Conservation (phyloP, 2,329 filamentous ascomycete genomes). For the Diplodia seriata region DNA sequence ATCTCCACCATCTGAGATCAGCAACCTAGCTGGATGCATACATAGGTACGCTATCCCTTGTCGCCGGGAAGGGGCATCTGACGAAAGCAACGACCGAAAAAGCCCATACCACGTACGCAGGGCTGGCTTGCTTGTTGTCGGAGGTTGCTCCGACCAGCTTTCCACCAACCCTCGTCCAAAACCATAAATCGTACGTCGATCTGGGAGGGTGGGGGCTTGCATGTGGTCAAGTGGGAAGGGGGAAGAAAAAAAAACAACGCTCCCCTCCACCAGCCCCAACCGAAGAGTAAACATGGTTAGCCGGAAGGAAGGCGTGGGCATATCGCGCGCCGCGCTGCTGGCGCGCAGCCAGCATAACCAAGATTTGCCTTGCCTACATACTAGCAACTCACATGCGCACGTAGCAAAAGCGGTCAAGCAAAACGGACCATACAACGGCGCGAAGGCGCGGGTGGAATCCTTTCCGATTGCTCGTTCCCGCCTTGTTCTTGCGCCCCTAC, state of each 20-base stretch:
- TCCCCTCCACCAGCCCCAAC: background rate
- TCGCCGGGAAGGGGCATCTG: too few species aligned
- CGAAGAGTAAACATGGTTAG: background rate
- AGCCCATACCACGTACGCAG: background rate
- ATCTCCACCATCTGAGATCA: too few species aligned
- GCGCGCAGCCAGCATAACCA: too few species aligned
- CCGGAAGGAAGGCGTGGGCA: too few species aligned
- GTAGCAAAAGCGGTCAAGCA: background rate
- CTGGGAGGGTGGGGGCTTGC: too few species aligned
- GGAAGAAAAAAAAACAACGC: background rate
- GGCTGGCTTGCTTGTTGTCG: background rate
- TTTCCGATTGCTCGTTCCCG: slow-evolving; percentile 1
- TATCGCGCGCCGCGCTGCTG: too few species aligned
- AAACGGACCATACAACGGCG: background rate
- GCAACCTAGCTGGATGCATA: too few species aligned
- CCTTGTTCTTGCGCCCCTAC: too few species aligned
- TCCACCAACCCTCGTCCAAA: background rate
- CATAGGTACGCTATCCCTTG: too few species aligned
- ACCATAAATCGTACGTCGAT: background rate
- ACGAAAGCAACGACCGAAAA: background rate
- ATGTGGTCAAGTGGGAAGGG: background rate
- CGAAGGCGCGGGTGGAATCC: background rate
- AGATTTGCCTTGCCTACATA: too few species aligned
- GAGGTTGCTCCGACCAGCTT: background rate
- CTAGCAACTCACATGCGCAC: too few species aligned